Base-by-base conservation (phyloP, 371 early-diverging fungal genomes). In the Paramicrosporidium saccamoebae region DNA sequence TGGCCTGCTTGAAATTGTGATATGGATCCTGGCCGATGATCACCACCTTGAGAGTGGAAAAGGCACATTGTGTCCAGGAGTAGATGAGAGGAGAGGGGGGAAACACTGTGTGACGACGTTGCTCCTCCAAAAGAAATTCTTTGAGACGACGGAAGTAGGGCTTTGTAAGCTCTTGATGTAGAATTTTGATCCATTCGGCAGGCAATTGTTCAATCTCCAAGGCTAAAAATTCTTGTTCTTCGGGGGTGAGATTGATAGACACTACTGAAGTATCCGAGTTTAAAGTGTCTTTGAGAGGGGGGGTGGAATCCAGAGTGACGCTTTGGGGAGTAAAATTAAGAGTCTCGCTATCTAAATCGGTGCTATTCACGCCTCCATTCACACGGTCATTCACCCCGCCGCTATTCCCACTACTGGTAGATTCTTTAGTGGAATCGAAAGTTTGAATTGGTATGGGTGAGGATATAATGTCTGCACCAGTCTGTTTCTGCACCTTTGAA, bases 1-100 rank as follows among this genome's bases (percentile, higher is more conserved):
- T 84, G 2, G 97, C 97, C 39, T 95, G 92, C 19, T 55, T 53
- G 5, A 40, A 45, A 8, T 65, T 63, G 37, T 94, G 94, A 44
- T 97, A 97, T 10, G 97, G 97, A 48, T 97, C 97, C 59, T 82
- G 88, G 5, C 88, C 84, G 14, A 86, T 32, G 24, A 84, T 73
- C 10, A 84, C 78, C 5, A 79, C 71, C 22, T 58, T 54, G 10
- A 79, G 65, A 3, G 41, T 36, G 5, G 58, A 45, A 3, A 58
- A 58, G 4, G 67, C 58, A 22, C 41, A 61, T 10, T 53, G 44
- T 9, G 66, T 65, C 72, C 71, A 69, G 34, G 61, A 58, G 38
- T 74, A 81, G 14, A 75, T 56, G 17, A 73, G 55, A 1, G 31
- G 24, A 44, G 57, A 50, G 17, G 64, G 60, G 4, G 86, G 86